phyloP scores from a whole-genome alignment of 768 basidiomycete species.

The Serendipita sp. region DNA sequence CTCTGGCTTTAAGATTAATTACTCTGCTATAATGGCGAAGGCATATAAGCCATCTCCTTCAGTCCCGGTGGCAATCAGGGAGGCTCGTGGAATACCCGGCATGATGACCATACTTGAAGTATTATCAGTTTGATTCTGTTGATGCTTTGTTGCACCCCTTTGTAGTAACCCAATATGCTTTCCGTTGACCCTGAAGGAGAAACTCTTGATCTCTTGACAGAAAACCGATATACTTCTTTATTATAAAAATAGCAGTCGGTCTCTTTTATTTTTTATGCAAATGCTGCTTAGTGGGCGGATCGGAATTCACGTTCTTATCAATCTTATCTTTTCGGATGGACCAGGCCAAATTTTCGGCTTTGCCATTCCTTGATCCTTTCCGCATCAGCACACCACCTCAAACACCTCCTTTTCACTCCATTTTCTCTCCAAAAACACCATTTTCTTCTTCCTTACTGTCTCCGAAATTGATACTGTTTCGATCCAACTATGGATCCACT shows the following conservation, averaged over 20 bases:
- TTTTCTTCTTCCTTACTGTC: too few species aligned
- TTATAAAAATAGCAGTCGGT: too few species aligned
- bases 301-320: background rate
- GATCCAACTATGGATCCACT: conserved; percentile 50
- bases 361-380: background rate
- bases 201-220: too few species aligned
- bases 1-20: background rate
- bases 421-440: too few species aligned
- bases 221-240: too few species aligned
- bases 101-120: conserved; percentile 47
- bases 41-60: background rate
- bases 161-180: too few species aligned
- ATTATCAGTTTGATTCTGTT: background rate
- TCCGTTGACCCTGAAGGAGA: too few species aligned
- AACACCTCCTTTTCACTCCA: background rate
- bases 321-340: background rate
- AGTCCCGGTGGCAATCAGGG: conserved; percentile 42
- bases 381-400: background rate
- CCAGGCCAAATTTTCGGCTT: background rate
- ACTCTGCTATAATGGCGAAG: background rate
- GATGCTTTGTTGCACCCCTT: background rate
- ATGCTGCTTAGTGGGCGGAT: background rate
- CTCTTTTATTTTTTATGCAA: too few species aligned
- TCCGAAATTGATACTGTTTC: too few species aligned
- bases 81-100: conserved; percentile 46